Conservation (phyloP, 2,329 filamentous ascomycete species). For the Paracoccidioides brasiliensis region DNA sequence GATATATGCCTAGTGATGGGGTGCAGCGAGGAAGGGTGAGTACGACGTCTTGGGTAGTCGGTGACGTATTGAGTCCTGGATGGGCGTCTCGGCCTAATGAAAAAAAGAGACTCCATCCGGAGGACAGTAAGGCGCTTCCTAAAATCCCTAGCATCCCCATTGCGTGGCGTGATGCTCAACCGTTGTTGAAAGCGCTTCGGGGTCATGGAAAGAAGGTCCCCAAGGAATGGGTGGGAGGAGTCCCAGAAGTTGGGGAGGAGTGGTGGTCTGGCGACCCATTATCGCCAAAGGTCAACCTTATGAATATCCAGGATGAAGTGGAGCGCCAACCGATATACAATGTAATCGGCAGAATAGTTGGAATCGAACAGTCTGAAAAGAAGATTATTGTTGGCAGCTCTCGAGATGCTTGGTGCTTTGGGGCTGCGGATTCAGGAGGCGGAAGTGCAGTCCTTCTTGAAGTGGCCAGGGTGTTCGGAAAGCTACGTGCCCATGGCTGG, state of each 20-base stretch:
- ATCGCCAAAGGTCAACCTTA: conserved; percentile 65
- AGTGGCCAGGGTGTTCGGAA: conserved; percentile 70
- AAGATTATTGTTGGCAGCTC: conserved; percentile 85
- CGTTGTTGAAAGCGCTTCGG: conserved; percentile 60
- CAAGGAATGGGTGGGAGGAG: conserved; percentile 60
- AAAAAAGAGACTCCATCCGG: conserved; percentile 50
- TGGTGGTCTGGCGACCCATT: conserved; percentile 75
- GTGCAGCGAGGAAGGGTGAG: conserved; percentile 74
- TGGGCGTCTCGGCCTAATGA: conserved; percentile 46
- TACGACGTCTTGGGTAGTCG: conserved; percentile 68
- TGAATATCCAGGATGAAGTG: conserved; percentile 76
- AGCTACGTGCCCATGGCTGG: conserved; percentile 67
- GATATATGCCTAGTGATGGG: conserved; percentile 66
- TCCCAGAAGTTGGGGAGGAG: conserved; percentile 58
- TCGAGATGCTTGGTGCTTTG: conserved; percentile 84
- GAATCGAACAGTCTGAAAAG: conserved; percentile 72
- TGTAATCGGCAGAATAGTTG: conserved; percentile 68
- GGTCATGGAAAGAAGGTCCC: conserved; percentile 60
- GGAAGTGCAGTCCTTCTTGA: conserved; percentile 89
- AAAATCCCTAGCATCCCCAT: conserved; percentile 84
- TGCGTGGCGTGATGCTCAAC: conserved; percentile 76
- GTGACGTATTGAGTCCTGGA: conserved; percentile 85
- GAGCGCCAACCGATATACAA: conserved; percentile 83
- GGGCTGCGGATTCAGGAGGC: conserved; percentile 71
- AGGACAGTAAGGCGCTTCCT: conserved; percentile 58